Conservation (phyloP, 2,329 filamentous ascomycete genomes). For the Fusarium sororula region DNA sequence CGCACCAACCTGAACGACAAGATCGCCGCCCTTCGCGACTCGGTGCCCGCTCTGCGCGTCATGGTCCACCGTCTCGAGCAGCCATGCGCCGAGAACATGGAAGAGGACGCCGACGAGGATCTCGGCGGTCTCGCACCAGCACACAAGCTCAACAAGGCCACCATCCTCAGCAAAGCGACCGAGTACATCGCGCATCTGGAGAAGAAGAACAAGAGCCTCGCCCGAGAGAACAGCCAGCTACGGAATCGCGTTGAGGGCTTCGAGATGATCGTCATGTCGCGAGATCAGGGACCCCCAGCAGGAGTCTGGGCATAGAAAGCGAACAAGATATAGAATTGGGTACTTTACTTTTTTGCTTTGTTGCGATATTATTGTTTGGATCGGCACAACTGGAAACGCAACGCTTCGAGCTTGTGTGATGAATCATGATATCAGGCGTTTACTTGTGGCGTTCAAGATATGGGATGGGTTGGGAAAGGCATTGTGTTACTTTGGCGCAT, state of each 20-base stretch:
- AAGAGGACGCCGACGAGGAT: conserved; percentile 71
- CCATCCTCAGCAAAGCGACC: conserved; percentile 61
- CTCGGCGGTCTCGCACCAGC: conserved; percentile 81
- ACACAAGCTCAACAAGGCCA: conserved; percentile 94
- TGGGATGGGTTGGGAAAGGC: conserved; percentile 7
- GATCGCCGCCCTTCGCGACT: conserved; percentile 87
- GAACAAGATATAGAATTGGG: background rate
- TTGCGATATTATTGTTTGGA: conserved; percentile 22
- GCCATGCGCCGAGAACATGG: conserved; percentile 65
- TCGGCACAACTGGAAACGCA: conserved; percentile 15
- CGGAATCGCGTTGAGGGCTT: conserved; percentile 44
- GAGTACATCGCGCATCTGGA: conserved; percentile 51
- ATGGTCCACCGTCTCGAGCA: conserved; percentile 70
- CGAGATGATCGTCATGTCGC: conserved; percentile 44
- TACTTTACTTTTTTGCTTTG: conserved; percentile 1
- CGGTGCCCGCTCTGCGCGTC: conserved; percentile 84
- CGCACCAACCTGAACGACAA: conserved; percentile 95
- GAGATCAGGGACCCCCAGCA: conserved; percentile 37
- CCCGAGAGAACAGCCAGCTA: conserved; percentile 46
- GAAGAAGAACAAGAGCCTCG: conserved; percentile 46
- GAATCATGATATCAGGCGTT: conserved; percentile 43
- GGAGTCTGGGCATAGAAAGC: conserved; percentile 40
- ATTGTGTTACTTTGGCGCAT: conserved; percentile 29
- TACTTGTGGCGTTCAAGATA: conserved; percentile 32
- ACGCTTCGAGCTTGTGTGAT: conserved; percentile 33